phyloP scores from a whole-genome alignment of 768 basidiomycete genomes.

The Naematelia aurantialba region DNA sequence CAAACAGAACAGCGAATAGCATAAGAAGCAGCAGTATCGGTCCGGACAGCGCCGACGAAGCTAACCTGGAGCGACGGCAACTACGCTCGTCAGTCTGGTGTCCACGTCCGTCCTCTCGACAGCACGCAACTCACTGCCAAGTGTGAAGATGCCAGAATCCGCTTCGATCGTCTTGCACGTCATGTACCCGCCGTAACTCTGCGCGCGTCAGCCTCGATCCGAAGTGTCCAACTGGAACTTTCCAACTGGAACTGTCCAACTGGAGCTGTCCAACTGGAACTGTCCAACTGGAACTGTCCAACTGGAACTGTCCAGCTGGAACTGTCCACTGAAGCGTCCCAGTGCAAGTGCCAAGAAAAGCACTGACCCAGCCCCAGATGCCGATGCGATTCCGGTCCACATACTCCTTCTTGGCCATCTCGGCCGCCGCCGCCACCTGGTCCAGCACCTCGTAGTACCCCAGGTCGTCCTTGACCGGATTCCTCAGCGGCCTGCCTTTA shows the following conservation, averaged over 20 bases:
- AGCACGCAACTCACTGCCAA: constrained; percentile 66
- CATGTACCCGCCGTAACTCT: constrained; percentile 98
- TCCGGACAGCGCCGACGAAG: background rate
- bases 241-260: no score
- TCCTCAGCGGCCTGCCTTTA: constrained; percentile 77
- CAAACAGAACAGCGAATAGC: no score
- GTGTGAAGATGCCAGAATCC: constrained; percentile 78
- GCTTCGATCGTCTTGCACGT: constrained; percentile 88
- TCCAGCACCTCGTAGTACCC: constrained; percentile 86
- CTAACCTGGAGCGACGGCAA: constrained; percentile 41
- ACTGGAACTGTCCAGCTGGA: no score
- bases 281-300: no score
- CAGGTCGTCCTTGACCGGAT: constrained; percentile 80
- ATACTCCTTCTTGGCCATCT: constrained; percentile 81
- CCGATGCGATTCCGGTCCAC: constrained; percentile 85
- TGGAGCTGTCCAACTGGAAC: no score
- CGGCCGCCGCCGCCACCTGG: constrained; percentile 81
- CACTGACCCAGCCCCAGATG: constrained; percentile 93
- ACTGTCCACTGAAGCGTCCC: no score
- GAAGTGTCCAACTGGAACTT: background rate
- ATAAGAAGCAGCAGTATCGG: background rate
- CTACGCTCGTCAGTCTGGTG: constrained; percentile 10
- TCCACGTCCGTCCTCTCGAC: background rate
- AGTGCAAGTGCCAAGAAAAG: background rate
- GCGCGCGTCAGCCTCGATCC: constrained; percentile 17